phyloP scores from a whole-genome alignment of 371 early-diverging fungal species.

The Furculomyces boomerangus region DNA sequence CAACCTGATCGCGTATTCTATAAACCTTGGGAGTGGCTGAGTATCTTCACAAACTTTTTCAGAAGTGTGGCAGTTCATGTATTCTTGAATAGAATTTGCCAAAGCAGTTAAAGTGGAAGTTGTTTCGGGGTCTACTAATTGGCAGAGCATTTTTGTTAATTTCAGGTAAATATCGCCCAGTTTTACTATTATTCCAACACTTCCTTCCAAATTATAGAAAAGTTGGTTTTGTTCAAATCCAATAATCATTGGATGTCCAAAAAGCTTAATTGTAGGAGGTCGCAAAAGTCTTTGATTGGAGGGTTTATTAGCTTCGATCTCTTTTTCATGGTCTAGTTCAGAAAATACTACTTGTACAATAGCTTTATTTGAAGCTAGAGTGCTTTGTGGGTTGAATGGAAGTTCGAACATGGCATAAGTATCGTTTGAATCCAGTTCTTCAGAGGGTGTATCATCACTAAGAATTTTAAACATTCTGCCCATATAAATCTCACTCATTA shows the following conservation, averaged over 20 bases:
- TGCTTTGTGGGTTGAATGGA: constrained; percentile 18
- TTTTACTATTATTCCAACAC: constrained; percentile 13
- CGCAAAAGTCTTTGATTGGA: constrained; percentile 1
- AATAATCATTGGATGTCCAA: not conserved
- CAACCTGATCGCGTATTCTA: not conserved
- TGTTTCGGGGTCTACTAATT: not conserved
- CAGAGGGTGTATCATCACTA: constrained; percentile 35
- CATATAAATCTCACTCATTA: constrained; percentile 40
- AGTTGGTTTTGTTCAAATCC: not conserved
- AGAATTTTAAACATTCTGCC: constrained; percentile 45
- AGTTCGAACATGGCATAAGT: constrained; percentile 49
- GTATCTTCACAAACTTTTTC: not conserved
- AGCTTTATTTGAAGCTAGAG: constrained; percentile 3
- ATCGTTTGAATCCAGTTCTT: constrained; percentile 35
- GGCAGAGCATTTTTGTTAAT: constrained; percentile 2
- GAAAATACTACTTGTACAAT: constrained; percentile 14
- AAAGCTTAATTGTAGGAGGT: not conserved
- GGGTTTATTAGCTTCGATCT: not conserved
- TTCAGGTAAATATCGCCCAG: constrained; percentile 23
- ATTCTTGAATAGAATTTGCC: not conserved
- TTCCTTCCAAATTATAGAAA: constrained; percentile 7
- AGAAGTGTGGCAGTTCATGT: not conserved
- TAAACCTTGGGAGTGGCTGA: not conserved
- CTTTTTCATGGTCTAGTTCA: not conserved
- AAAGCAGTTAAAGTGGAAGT: not conserved